Evolutionary conservation across 805 yeast species (phyloP), one percentile per base, ranked within the genome.

Genomic region (Blastobotrys parvus): DNA sequence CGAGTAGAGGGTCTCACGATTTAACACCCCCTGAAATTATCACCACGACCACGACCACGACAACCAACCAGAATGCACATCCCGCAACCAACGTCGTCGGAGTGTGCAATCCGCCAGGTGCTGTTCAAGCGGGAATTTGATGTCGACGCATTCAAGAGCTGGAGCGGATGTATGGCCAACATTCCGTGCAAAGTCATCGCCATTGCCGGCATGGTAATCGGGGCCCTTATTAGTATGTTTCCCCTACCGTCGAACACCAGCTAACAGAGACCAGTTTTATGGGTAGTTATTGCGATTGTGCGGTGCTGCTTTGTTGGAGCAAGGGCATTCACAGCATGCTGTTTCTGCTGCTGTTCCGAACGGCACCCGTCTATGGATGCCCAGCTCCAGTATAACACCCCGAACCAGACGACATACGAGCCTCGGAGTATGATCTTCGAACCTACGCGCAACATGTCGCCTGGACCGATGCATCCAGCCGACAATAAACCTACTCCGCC

Each of bases 151-250:
- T 81, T 81, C 67, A 74, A 68, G 55, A 51, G 59, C 42, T 84
- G 94, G 92, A 77, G 80, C 56, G 74, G 84, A 2, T 85, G 94
- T 62, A 83, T 82, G 90, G 81, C 72, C 55, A 81, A 82, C 60
- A 78, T 64, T 36, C 69, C 78, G 38, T 85, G 94, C 62, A 85
- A 84, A 56, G 75, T 83, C 45, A 74, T 81, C 17, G 89, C 84
- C 3, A 83, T 84, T 35, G 84, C 82, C 11, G 81, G 83, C 2
- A 80, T 83, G 2, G 75, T 67, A 0, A 54, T 85, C 10, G 90
- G 79, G 0, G 67, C 58, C 0, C 51, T 84, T 2, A 45, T 82
- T 0, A 36, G 51, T 42, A 46, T 59, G 29, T 25, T 11, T 25
- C 29, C 11, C 29, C 29, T 8, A 25, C 7, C 11, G 7, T 11